Base-by-base conservation (phyloP, 768 basidiomycete species). In the Leccinum aurantiacum region DNA sequence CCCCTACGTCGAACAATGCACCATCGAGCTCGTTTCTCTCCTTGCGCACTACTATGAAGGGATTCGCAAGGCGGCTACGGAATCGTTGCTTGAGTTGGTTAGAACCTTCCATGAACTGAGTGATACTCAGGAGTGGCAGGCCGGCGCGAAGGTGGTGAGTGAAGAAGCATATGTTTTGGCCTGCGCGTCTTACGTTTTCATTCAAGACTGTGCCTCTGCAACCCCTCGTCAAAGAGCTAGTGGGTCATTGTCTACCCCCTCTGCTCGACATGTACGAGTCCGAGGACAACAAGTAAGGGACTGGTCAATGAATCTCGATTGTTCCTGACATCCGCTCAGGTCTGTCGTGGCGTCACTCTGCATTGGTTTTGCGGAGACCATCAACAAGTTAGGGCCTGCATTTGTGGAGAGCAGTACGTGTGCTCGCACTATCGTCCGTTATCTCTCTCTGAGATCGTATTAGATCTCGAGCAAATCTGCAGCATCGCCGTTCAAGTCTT, bases 41-140 rank as follows among this genome's bases (percentile, higher is more conserved):
- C 80, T 98, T 27, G 78, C 86, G 14, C 96, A 99, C 78, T 96
- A 94, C 76, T 98, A 98, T 74, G 96, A 98, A 73, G 97, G 96
- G 31, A 97, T 99, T 76, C 82, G 97, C 69, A 98, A 98, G 80
- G 86, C 90, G 50, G 89, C 95, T 24, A 88, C 90, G 6, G 89
- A 93, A 53, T 91, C 93, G 10, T 79, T 98, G 54, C 83, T 98
- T 65, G 87, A 92, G 69, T 89, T 95, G 70, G 83, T 97, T 63
- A 83, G 91, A 71, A 93, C 91, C 1, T 95, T 95, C 81, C 92
- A 98, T 74, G 91, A 94, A 44, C 80, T 98, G 57, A 88, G 88
- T 57, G 85, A 91, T 56, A 87, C 88, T 27, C 80, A 82, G 51
- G 87, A 94, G 57, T 98, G 95, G 95, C 77, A 81, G 59, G 80